phyloP scores from a whole-genome alignment of 208 protist genomes.

The Lotmaria passim region DNA sequence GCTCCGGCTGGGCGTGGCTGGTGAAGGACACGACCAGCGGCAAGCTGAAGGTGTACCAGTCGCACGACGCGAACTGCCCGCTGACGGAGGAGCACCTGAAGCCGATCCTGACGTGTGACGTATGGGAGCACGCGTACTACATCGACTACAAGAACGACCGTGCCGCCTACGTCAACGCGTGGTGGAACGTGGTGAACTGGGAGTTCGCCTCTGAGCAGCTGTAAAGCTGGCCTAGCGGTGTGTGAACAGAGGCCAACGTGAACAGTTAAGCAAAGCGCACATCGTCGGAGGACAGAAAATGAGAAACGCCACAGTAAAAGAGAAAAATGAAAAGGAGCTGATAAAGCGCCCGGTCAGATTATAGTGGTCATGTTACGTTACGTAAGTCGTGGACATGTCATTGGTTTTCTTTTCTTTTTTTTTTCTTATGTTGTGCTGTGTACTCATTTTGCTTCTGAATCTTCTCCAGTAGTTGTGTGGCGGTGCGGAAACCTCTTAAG shows the following conservation, averaged over 20 bases:
- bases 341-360: no score
- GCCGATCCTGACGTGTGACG: slow-evolving; percentile 91
- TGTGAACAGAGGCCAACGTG: slow-evolving; percentile 9
- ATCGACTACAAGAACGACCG: slow-evolving; percentile 95
- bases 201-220: slow-evolving; percentile 27
- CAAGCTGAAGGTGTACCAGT: slow-evolving; percentile 85
- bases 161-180: slow-evolving; percentile 89
- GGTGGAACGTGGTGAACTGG: slow-evolving; percentile 96
- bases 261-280: not conserved
- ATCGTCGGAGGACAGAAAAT: no score
- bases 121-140: slow-evolving; percentile 97
- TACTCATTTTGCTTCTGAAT: no score
- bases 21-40: slow-evolving; percentile 84
- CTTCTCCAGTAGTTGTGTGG: not conserved
- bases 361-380: no score
- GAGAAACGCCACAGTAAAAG: not conserved
- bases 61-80: slow-evolving; percentile 85
- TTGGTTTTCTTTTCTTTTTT: slow-evolving; percentile 7
- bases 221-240: slow-evolving; percentile 5
- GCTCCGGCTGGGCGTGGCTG: slow-evolving; percentile 95
- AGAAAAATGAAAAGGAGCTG: not conserved
- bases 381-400: not conserved
- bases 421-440: slow-evolving; percentile 8
- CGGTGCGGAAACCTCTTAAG: no score
- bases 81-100: slow-evolving; percentile 66